These are phyloP conservation scores for Plectosphaerella sp. DNA, from an alignment of 2,329 filamentous ascomycete species.

Conservation along the genomic window DNA sequence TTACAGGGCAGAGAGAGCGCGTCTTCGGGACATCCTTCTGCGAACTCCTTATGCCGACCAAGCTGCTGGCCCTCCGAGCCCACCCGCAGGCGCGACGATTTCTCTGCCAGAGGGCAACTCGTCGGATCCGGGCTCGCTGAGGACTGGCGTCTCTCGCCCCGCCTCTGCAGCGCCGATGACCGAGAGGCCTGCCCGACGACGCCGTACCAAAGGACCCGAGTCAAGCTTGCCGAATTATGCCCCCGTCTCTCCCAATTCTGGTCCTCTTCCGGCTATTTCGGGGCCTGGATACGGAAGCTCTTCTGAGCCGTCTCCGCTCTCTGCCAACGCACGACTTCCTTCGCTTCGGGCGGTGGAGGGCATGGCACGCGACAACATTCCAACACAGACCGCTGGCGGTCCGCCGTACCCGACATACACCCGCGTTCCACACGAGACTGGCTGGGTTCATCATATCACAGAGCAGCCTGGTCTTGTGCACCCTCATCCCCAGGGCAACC, in stretches of 20 bases:
- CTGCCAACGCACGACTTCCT: conserved; percentile 39
- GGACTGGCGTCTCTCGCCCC: conserved; percentile 24
- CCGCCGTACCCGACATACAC: conserved; percentile 10
- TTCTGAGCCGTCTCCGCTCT: conserved; percentile 31
- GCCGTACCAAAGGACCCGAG: conserved; percentile 43
- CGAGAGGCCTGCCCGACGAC: conserved; percentile 41
- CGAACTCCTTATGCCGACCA: conserved; percentile 53
- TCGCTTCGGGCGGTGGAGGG: conserved; percentile 43
- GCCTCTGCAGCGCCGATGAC: conserved; percentile 35
- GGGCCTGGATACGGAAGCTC: conserved; percentile 29
- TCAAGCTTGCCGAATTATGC: conserved; percentile 34
- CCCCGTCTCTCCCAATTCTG: conserved; percentile 23
- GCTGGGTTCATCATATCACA: conserved; percentile 5
- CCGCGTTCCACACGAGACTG: conserved; percentile 11
- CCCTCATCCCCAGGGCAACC: background rate
- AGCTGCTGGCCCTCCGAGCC: conserved; percentile 49
- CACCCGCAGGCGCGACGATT: conserved; percentile 30
- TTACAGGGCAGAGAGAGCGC: conserved; percentile 69
- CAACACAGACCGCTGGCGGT: conserved; percentile 1
- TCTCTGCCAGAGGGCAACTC: conserved; percentile 31
- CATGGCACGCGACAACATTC: background rate
- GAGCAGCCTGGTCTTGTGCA: background rate
- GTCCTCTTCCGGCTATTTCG: conserved; percentile 36
- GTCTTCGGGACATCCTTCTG: conserved; percentile 62
- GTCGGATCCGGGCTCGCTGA: conserved; percentile 18